Evolutionary conservation across 2,329 filamentous ascomycete species (phyloP), one percentile per base, ranked within the genome.

Genomic region (Aspergillus hortae): DNA sequence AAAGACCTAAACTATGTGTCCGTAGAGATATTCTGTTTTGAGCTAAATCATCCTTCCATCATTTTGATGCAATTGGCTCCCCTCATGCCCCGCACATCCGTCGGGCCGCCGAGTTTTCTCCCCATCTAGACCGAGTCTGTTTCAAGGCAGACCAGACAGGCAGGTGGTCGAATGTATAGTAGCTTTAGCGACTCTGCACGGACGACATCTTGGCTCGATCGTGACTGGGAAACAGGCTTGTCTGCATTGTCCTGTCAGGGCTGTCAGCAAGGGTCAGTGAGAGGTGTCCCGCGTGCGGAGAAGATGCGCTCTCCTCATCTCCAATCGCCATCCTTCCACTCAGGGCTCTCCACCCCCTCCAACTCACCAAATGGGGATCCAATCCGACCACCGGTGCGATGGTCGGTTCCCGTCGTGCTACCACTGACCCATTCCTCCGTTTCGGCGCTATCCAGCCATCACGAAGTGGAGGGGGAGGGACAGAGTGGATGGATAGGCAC

Each of bases 221-320:
- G 35, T 6, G 14, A 9, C 4, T 38, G 35, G 27, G 27, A 30
- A 30, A 30, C 7, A 9, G 27, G 27, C 27, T 30, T 11, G 10
- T 9, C 27, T 7, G 27, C 27, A 30, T 30, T 30, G 27, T 30
- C 27, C 27, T 30, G 27, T 11, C 27, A 30, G 6, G 3, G 27
- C 27, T 30, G 27, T 44, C 36, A 40, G 7, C 19, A 6, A 7
- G 7, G 27, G 27, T 30, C 27, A 45, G 12, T 19, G 21, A 6
- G 36, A 19, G 36, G 32, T 30, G 46, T 49, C 46, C 50, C 50
- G 53, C 44, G 51, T 55, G 53, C 53, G 53, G 53, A 55, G 53
- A 53, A 49, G 41, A 14, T 25, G 38, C 35, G 9, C 30, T 27
- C 35, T 38, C 35, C 35, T 38, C 35, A 38, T 38, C 35, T 10